Percentiles rank a stretch among this genome's conserved stretches.
Evolutionary conservation across 1,139 yeast genomes (phyloP).

Genomic region (Yamadazyma spencermartinsiae): DNA sequence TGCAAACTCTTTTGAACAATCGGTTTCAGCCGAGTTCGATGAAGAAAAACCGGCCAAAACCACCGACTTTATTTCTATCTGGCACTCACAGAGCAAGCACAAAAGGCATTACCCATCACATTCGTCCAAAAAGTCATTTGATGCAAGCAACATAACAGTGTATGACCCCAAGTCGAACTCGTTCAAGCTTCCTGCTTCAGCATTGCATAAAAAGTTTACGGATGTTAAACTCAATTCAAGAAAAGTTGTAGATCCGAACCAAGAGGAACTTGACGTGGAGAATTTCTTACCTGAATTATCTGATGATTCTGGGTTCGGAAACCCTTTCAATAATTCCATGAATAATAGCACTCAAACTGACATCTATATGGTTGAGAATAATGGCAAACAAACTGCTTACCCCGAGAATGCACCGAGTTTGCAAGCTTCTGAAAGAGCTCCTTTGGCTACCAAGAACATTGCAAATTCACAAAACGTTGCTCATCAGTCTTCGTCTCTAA

Average conservation of each 20-base stretch:
- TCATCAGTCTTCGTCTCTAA: too few species aligned
- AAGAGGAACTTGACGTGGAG: slow-evolving; percentile 39
- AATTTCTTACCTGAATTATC: slow-evolving; percentile 48
- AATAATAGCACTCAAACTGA: slow-evolving; percentile 18
- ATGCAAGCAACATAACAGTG: slow-evolving; percentile 15
- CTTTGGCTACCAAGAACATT: too few species aligned
- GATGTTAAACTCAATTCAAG: slow-evolving; percentile 48
- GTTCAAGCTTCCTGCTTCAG: slow-evolving; percentile 23
- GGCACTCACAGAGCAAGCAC: slow-evolving; percentile 41
- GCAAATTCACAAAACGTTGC: too few species aligned
- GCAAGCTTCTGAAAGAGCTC: slow-evolving; percentile 15
- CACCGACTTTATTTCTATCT: slow-evolving; percentile 37
- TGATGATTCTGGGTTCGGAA: slow-evolving; percentile 48
- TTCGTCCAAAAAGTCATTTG: slow-evolving; percentile 10
- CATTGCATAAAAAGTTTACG: slow-evolving; percentile 36
- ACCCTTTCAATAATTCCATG: slow-evolving; percentile 28
- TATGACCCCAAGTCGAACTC: slow-evolving; percentile 17
- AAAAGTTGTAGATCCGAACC: slow-evolving; percentile 41
- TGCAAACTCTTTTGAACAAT: slow-evolving; percentile 37
- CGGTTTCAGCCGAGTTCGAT: slow-evolving; percentile 46
- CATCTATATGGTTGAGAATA: slow-evolving; percentile 10
- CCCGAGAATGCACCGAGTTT: not conserved
- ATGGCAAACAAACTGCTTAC: not conserved
- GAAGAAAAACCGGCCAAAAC: slow-evolving; percentile 25
- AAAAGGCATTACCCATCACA: slow-evolving; percentile 9